phyloP scores from a whole-genome alignment of 2,329 filamentous ascomycete genomes.

The Penicillium sp. region DNA sequence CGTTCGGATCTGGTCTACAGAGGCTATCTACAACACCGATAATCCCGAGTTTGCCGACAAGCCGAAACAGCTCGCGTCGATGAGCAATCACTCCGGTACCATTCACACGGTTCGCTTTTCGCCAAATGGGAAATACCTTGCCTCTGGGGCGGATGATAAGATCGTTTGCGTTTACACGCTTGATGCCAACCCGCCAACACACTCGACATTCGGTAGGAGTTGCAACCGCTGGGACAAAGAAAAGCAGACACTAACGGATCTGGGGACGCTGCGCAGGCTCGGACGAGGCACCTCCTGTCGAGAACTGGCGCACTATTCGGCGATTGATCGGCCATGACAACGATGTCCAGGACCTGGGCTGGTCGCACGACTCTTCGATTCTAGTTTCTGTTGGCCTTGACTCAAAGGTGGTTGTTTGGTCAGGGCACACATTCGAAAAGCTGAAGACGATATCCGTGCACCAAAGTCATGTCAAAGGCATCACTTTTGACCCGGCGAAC shows the following conservation, averaged over 20 bases:
- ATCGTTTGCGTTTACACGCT: slow-evolving; percentile 96
- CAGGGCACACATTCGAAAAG: slow-evolving; percentile 95
- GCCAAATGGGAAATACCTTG: slow-evolving; percentile 87
- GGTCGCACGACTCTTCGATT: slow-evolving; percentile 93
- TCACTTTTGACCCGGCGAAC: slow-evolving; percentile 96
- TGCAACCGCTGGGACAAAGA: slow-evolving; percentile 4
- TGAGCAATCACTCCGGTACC: slow-evolving; percentile 96
- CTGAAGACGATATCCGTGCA: slow-evolving; percentile 89
- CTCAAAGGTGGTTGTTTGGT: slow-evolving; percentile 98
- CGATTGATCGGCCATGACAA: slow-evolving; percentile 95
- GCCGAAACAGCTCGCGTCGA: slow-evolving; percentile 90
- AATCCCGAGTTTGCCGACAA: slow-evolving; percentile 64
- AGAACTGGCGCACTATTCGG: slow-evolving; percentile 96
- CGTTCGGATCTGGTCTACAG: slow-evolving; percentile 95
- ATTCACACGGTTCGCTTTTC: slow-evolving; percentile 98
- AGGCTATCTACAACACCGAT: slow-evolving; percentile 78
- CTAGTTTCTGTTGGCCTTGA: slow-evolving; percentile 93
- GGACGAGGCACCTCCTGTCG: slow-evolving; percentile 84
- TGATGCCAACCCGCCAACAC: slow-evolving; percentile 71
- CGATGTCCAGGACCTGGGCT: slow-evolving; percentile 94
- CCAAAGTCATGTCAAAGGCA: slow-evolving; percentile 96
- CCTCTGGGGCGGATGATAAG: slow-evolving; percentile 96
- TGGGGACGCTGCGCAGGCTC: slow-evolving; percentile 50
- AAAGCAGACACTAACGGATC: slow-evolving; percentile 2
- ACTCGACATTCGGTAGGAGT: slow-evolving; percentile 69